phyloP scores from a whole-genome alignment of 2,329 filamentous ascomycete species.

The Pseudogymnoascus sp. region DNA sequence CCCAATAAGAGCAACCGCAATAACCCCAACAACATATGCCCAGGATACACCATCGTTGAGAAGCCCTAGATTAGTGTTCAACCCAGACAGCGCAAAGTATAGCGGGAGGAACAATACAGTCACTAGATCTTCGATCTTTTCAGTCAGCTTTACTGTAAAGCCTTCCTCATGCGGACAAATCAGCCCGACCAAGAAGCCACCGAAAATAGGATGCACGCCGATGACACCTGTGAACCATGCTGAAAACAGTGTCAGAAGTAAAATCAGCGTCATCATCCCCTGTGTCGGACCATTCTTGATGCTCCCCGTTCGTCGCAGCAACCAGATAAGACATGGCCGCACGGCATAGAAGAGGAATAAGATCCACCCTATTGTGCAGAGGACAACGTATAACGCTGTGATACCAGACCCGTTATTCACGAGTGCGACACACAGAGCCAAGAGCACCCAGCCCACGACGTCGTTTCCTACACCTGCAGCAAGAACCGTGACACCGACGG shows the following conservation, averaged over 20 bases:
- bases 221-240: constrained; percentile 87
- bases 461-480: constrained; percentile 92
- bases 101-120: constrained; percentile 76
- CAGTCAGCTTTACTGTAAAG: constrained; percentile 82
- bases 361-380: constrained; percentile 66
- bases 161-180: constrained; percentile 86
- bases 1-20: constrained; percentile 70
- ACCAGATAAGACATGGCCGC: constrained; percentile 65
- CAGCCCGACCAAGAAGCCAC: constrained; percentile 72
- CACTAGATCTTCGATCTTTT: constrained; percentile 91
- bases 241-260: constrained; percentile 69
- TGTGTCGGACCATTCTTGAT: constrained; percentile 85
- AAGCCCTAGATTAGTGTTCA: constrained; percentile 80
- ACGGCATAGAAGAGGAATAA: constrained; percentile 67
- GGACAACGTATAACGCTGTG: constrained; percentile 74
- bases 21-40: constrained; percentile 82
- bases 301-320: constrained; percentile 64
- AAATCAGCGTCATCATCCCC: constrained; percentile 70
- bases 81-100: constrained; percentile 86
- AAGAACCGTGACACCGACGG: constrained; percentile 79
- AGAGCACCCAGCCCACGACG: constrained; percentile 81
- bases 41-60: constrained; percentile 75
- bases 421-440: constrained; percentile 85
- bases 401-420: constrained; percentile 81
- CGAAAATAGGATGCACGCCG: constrained; percentile 90